phyloP scores from a whole-genome alignment of 495 filamentous ascomycete genomes.

The Penicillium arizonense region DNA sequence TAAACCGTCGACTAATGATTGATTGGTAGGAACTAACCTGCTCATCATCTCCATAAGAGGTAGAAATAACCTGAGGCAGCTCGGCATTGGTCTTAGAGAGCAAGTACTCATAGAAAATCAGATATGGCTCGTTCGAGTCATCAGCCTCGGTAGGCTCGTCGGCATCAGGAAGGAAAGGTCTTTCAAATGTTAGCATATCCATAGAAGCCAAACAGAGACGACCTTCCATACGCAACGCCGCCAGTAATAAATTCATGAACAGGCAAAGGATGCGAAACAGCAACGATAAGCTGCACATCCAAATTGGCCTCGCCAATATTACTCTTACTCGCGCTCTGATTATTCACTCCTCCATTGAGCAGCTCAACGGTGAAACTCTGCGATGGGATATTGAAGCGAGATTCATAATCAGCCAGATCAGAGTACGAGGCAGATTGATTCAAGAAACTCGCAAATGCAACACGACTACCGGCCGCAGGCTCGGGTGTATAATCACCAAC shows the following conservation, averaged over 20 bases:
- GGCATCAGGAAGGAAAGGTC: conserved; percentile 56
- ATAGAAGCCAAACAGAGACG: not conserved
- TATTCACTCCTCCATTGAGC: conserved; percentile 54
- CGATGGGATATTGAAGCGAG: conserved; percentile 31
- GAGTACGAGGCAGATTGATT: conserved; percentile 43
- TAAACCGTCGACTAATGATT: not conserved
- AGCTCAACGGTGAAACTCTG: conserved; percentile 57
- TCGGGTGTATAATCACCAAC: conserved; percentile 47
- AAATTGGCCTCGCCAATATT: conserved; percentile 62
- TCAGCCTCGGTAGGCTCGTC: conserved; percentile 47
- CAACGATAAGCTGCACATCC: conserved; percentile 63
- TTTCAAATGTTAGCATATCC: conserved; percentile 4
- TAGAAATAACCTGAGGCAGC: conserved; percentile 66
- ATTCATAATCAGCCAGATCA: conserved; percentile 33
- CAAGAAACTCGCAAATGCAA: conserved; percentile 59
- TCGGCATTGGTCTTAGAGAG: conserved; percentile 49
- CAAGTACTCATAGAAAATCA: conserved; percentile 61
- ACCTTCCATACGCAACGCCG: conserved; percentile 42
- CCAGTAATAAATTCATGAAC: conserved; percentile 62
- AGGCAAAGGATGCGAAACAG: conserved; percentile 53
- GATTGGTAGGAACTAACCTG: conserved; percentile 14
- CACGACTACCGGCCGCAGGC: conserved; percentile 41
- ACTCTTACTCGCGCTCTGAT: conserved; percentile 40
- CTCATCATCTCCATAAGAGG: conserved; percentile 74
- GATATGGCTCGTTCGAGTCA: conserved; percentile 65